Evolutionary conservation across 148 eudicot species (phyloP).

Genomic region (Polygonum aviculare): DNA sequence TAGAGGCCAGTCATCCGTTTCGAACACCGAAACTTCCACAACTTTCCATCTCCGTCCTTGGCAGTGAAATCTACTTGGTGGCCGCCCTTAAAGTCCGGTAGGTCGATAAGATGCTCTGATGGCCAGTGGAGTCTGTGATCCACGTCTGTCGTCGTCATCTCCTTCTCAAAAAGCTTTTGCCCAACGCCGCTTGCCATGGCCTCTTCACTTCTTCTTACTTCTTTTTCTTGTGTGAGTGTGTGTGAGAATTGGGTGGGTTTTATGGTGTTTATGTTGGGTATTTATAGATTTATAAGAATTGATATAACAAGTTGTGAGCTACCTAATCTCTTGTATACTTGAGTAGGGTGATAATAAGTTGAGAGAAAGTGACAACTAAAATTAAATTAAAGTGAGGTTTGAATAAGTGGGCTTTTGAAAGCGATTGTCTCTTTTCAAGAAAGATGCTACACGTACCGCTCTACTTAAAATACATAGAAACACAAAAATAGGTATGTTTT

Average conservation of each 20-base stretch:
- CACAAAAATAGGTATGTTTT: too few relatives aligned
- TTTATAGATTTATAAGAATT: neutral
- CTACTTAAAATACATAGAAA: too few relatives aligned
- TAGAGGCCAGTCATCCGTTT: neutral
- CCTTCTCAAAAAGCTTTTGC: neutral
- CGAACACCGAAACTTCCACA: neutral
- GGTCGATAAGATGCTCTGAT: neutral
- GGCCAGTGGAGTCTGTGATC: constrained; percentile 4
- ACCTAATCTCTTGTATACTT: too few relatives aligned
- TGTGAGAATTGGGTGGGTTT: neutral
- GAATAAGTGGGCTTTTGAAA: too few relatives aligned
- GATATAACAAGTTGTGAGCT: too few relatives aligned
- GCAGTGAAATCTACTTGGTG: neutral
- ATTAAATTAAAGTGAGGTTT: too few relatives aligned
- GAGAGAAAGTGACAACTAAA: too few relatives aligned
- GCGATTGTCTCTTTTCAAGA: too few relatives aligned
- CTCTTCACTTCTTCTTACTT: neutral
- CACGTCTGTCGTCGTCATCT: neutral
- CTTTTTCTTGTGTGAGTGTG: neutral
- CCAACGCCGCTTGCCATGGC: neutral
- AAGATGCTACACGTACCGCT: too few relatives aligned
- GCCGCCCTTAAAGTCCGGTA: neutral
- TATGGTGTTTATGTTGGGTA: neutral
- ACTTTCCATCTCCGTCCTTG: neutral
- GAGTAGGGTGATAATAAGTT: too few relatives aligned